Conservation (phyloP, 2,329 filamentous ascomycete species). For the Fusarium sp. region DNA sequence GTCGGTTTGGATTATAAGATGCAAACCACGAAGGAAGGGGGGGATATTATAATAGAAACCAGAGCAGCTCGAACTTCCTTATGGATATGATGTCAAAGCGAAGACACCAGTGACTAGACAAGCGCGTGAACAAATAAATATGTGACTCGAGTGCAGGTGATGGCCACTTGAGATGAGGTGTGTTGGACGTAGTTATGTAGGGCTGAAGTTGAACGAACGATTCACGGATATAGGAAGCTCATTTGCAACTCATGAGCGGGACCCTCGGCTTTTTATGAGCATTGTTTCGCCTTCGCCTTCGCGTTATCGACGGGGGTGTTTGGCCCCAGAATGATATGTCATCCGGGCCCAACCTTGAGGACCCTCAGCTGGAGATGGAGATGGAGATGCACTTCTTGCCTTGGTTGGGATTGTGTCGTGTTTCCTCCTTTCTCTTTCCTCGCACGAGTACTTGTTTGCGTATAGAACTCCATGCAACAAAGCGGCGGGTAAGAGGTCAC, state of each 20-base stretch:
- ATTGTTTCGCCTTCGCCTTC: constrained; percentile 25
- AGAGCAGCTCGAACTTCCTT: neutral
- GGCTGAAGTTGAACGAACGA: constrained; percentile 40
- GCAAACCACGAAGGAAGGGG: constrained; percentile 2
- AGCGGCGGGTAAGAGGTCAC: constrained; percentile 21
- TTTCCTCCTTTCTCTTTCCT: constrained; percentile 44
- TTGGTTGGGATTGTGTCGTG: constrained; percentile 31
- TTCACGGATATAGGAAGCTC: constrained; percentile 18
- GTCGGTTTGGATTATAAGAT: constrained; percentile 1
- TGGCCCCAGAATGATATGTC: constrained; percentile 16
- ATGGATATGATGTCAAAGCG: neutral
- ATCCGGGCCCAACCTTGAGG: constrained; percentile 13
- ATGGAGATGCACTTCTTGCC: constrained; percentile 4
- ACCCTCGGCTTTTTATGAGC: constrained; percentile 43
- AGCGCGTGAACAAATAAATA: neutral
- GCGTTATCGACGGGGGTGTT: constrained; percentile 21
- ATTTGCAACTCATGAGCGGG: constrained; percentile 35
- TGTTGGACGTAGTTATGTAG: constrained; percentile 36
- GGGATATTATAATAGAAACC: constrained; percentile 7
- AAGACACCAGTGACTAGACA: neutral
- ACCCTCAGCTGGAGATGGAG: constrained; percentile 7
- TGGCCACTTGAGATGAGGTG: neutral
- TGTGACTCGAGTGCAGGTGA: constrained; percentile 1
- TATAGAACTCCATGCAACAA: constrained; percentile 23
- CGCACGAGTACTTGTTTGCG: constrained; percentile 27